Conservation (phyloP, 1,284 basidiomycete genomes). For the Fomitopsis schrenkii region DNA sequence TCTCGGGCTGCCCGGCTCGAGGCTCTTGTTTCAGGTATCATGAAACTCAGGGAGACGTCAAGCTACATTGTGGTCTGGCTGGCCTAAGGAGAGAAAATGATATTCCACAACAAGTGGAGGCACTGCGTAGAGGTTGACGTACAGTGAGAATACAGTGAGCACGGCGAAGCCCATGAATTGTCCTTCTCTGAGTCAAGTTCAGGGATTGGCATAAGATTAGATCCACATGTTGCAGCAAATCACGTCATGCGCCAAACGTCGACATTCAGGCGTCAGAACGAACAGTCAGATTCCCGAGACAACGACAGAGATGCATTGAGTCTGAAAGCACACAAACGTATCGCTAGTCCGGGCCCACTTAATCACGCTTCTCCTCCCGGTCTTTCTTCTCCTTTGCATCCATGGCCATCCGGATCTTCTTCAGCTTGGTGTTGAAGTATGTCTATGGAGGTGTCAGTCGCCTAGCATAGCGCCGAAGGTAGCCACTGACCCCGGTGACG, state of each 20-base stretch:
- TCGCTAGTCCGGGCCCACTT: background rate
- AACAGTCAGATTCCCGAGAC: background rate
- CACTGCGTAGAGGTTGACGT: too few relatives aligned
- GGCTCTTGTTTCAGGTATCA: too few relatives aligned
- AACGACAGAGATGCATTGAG: background rate
- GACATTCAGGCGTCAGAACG: background rate
- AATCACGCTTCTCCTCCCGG: constrained; percentile 33
- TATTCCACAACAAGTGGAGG: too few relatives aligned
- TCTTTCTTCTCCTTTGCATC: constrained; percentile 43
- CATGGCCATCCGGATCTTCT: constrained; percentile 56
- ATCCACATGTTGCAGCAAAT: background rate
- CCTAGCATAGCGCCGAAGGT: constrained; percentile 1
- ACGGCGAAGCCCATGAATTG: too few relatives aligned
- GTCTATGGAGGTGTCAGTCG: constrained; percentile 39
- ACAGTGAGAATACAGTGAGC: too few relatives aligned
- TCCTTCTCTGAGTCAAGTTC: background rate
- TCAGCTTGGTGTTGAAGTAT: constrained; percentile 67
- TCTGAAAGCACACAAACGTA: background rate
- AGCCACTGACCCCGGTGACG: constrained; percentile 51
- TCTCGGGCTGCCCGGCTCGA: too few relatives aligned
- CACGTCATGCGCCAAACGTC: background rate
- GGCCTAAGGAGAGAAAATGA: too few relatives aligned
- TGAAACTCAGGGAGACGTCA: too few relatives aligned
- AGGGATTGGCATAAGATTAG: background rate
- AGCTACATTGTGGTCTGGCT: too few relatives aligned